Base-by-base conservation (phyloP, 768 basidiomycete genomes). In the Russula sp. region DNA sequence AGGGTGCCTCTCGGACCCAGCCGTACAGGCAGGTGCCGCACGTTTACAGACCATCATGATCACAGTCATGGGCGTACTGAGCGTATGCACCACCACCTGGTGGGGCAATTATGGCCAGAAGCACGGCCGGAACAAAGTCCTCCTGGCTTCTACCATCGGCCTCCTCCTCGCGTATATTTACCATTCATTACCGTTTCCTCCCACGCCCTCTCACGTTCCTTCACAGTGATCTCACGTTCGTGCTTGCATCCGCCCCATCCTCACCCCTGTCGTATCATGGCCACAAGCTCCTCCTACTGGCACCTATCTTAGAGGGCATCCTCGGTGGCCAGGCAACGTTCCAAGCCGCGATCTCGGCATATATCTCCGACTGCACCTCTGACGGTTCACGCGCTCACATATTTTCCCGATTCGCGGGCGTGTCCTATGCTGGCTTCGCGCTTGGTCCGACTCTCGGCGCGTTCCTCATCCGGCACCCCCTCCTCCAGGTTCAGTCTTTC, bases 51-150 rank as follows among this genome's bases (percentile, higher is more conserved):
- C 86, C 7, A 81, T 84, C 55, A 84, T 95, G 73, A 86, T 86
- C 2, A 85, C 89, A 11, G 80, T 80, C 9, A 88, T 89, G 85
- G 92, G 90, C 56, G 71, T 83, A 7, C 78, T 97, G 45, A 88
- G 89, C 56, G 90, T 91, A 1, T 75, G 91, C 52, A 90, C 89
- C 4, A 91, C 91, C 0, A 91, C 89, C 0, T 89, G 87, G 76
- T 97, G 94, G 94, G 90, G 90, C 56, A 81, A 84, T 54, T 82
- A 86, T 47, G 87, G 89, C 10, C 93, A 95, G 71, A 74, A 78
- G 9, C 76, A 85, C 66, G 94, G 94, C 10, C 81, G 94, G 40
- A 93, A 87, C 53, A 81, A 80, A 31, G 82, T 95, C 49, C 82
- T 95, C 61, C 81, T 82, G 2, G 72, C 84, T 16, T 81, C 87